Base-by-base conservation (phyloP, 2,329 filamentous ascomycete genomes). In the Ophiocordyceps sinensis region DNA sequence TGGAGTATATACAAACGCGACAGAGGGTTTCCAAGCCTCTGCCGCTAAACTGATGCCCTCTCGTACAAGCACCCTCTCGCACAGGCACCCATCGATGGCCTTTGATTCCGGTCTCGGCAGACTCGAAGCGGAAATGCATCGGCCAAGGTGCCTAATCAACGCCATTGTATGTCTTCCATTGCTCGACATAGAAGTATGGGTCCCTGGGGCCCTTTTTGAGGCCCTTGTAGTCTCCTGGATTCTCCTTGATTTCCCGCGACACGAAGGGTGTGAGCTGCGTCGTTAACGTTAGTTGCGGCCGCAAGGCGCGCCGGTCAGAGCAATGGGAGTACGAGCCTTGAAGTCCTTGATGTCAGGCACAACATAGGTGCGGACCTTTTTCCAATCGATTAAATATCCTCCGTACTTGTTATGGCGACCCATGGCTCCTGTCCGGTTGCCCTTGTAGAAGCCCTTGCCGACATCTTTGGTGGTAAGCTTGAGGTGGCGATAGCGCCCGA, bases 391-490 rank as follows among this genome's bases (percentile, higher is more conserved):
- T 37, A 78, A 61, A 62, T 91, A 98, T 39, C 80, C 80, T 61
- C 89, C 91, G 58, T 78, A 76, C 59, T 84, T 83, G 41, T 84
- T 88, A 65, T 93, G 85, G 13, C 70, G 65, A 60, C 91, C 91
- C 78, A 93, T 87, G 35, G 83, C 78, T 2, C 91, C 91, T 1
- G 86, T 82, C 37, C 88, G 74, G 53, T 83, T 95, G 58, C 91
- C 91, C 72, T 96, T 96, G 77, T 98, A 98, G 76, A 81, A 98
- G 51, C 88, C 89, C 58, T 86, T 85, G 60, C 82, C 84, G 59
- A 89, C 81, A 63, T 91, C 81, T 66, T 98, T 98, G 51, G 89
- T 94, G 12, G 85, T 95, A 55, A 98, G 75, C 41, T 74, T 72
- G 44, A 88, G 69, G 56, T 89, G 86, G 62, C 79, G 75, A 54